Percentiles rank a stretch among this genome's conserved stretches.
Evolutionary conservation across 208 protist genomes (phyloP).

Genomic region (Acanthamoeba culbertsoni): DNA sequence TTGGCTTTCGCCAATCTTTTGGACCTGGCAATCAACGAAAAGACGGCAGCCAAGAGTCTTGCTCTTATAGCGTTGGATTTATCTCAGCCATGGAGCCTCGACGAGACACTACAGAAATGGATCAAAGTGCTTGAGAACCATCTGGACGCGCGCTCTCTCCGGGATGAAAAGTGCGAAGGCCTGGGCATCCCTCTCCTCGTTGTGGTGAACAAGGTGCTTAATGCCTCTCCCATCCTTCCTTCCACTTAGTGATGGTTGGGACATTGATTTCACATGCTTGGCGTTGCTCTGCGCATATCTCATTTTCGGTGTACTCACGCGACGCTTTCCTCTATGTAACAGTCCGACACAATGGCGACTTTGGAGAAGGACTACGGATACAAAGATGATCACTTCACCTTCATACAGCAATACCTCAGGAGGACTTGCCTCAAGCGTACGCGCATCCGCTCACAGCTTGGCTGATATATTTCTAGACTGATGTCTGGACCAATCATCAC

Average conservation of each 20-base stretch:
- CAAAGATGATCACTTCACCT: conserved; percentile 73
- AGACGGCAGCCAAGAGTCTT: conserved; percentile 61
- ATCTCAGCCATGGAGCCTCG: conserved; percentile 67
- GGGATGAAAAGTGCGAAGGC: not conserved
- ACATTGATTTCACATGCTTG: too few relatives aligned
- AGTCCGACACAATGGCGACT: conserved; percentile 62
- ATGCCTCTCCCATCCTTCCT: not conserved
- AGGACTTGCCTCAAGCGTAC: conserved; percentile 71
- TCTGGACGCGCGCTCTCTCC: not conserved
- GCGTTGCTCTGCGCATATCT: not conserved
- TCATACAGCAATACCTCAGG: conserved; percentile 73
- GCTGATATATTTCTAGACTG: too few relatives aligned
- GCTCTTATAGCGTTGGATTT: conserved; percentile 68
- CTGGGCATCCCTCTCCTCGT: conserved; percentile 48
- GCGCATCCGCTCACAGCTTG: too few relatives aligned
- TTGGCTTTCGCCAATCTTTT: conserved; percentile 51
- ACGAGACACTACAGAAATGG: conserved; percentile 69
- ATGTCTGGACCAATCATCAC: not conserved
- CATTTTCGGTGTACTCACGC: not conserved
- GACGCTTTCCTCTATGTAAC: not conserved
- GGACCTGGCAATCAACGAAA: conserved; percentile 62
- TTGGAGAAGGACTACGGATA: conserved; percentile 73
- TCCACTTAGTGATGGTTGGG: too few relatives aligned
- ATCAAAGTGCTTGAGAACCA: conserved; percentile 67
- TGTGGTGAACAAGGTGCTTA: conserved; percentile 10